Evolutionary conservation across 2,329 filamentous ascomycete species (phyloP).

Genomic region (Colletotrichum sidae): DNA sequence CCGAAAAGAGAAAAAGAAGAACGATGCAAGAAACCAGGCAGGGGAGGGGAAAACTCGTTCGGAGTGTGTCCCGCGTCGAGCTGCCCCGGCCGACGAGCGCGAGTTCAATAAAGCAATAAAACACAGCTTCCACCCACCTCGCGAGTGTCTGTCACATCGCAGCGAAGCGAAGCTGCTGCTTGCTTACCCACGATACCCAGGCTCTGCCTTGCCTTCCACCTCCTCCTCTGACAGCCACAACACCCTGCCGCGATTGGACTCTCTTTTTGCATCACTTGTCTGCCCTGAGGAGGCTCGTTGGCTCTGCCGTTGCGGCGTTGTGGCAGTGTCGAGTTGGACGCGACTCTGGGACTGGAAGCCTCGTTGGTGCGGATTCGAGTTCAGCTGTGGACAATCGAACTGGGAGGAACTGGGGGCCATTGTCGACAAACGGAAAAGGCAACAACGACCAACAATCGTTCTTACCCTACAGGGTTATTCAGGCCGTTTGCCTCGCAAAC

Average conservation of each 20-base stretch:
- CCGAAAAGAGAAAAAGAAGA: conserved; percentile 34
- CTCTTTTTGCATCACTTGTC: background rate
- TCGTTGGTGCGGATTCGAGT: background rate
- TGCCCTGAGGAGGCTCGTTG: conserved; percentile 14
- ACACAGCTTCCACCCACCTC: conserved; percentile 12
- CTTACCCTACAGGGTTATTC: background rate
- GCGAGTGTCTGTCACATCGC: conserved; percentile 12
- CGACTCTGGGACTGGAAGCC: background rate
- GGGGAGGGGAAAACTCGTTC: conserved; percentile 26
- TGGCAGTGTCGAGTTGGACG: conserved; percentile 10
- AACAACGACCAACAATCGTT: conserved; percentile 1
- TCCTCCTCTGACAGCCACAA: conserved; percentile 1
- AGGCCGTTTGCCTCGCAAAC: background rate
- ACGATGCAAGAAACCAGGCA: conserved; percentile 16
- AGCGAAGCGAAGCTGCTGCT: conserved; percentile 11
- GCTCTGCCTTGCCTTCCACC: background rate
- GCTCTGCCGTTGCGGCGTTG: conserved; percentile 8
- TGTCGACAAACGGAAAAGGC: conserved; percentile 8
- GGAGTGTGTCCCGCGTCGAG: conserved; percentile 25
- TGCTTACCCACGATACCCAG: conserved; percentile 29
- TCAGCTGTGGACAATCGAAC: conserved; percentile 5
- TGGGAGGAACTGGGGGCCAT: conserved; percentile 12
- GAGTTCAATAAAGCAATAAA: conserved; percentile 20
- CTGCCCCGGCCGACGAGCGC: conserved; percentile 9
- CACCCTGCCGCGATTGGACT: conserved; percentile 6